Conservation (phyloP, 108 stramenopile genomes). For the Discostella stelligeroides region DNA sequence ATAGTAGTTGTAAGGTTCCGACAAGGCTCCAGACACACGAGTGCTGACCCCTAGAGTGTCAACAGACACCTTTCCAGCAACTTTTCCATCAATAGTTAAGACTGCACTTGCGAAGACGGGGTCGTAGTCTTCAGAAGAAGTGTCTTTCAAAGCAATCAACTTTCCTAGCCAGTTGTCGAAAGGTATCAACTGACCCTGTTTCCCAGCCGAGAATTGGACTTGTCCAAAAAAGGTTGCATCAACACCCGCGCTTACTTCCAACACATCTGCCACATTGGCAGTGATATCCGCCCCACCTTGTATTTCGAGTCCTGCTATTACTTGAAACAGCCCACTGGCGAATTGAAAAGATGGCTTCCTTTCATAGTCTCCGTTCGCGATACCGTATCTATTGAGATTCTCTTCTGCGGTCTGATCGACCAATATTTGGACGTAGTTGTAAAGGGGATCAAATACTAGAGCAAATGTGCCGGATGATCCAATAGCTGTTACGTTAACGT, state of each 20-base stretch:
- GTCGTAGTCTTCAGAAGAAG: conserved; percentile 8
- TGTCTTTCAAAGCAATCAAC: neutral
- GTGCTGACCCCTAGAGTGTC: conserved; percentile 14
- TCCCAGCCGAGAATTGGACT: conserved; percentile 13
- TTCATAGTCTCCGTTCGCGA: neutral
- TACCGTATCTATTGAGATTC: neutral
- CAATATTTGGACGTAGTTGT: conserved; percentile 8
- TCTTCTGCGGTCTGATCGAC: neutral
- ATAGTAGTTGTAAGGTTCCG: conserved; percentile 14
- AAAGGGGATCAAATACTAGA: conserved; percentile 27
- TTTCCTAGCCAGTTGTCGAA: conserved; percentile 6
- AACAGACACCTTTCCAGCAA: conserved; percentile 19
- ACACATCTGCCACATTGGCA: conserved; percentile 26
- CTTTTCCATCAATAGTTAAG: conserved; percentile 34
- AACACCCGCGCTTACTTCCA: conserved; percentile 21
- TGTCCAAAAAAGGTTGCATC: conserved; percentile 10
- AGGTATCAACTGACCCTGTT: conserved; percentile 10
- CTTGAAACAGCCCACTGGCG: neutral
- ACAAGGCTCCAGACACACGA: conserved; percentile 12
- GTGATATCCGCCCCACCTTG: conserved; percentile 18
- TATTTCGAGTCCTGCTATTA: conserved; percentile 16
- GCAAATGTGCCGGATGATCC: conserved; percentile 14
- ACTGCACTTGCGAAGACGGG: conserved; percentile 17
- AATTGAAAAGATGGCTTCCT: conserved; percentile 24
- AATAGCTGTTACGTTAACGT: conserved; percentile 13